Evolutionary conservation across 2,329 filamentous ascomycete genomes (phyloP).

Genomic region (Sporothrix euskadiensis): DNA sequence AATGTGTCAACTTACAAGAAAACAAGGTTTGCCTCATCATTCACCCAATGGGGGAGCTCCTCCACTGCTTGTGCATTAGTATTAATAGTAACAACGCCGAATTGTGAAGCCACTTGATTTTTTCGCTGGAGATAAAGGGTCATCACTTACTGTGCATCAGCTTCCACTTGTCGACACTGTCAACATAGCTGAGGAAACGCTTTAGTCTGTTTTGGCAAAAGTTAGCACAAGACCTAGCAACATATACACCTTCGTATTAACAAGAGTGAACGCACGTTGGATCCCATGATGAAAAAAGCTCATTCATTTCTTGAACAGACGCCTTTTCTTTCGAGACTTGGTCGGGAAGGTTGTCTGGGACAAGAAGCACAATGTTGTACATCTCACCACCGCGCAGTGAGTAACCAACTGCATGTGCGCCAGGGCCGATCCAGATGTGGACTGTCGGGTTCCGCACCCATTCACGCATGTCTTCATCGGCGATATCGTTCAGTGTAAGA

Average conservation of each 20-base stretch:
- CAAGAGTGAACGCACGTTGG: conserved; percentile 23
- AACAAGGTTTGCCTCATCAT: not conserved
- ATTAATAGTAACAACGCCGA: not conserved
- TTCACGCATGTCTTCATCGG: conserved; percentile 34
- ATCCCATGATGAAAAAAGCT: conserved; percentile 42
- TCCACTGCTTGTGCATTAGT: not conserved
- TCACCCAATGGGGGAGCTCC: not conserved
- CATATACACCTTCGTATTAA: not conserved
- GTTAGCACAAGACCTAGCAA: not conserved
- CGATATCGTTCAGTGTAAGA: conserved; percentile 35
- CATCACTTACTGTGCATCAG: not conserved
- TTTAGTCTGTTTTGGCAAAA: not conserved
- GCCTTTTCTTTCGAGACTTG: conserved; percentile 35
- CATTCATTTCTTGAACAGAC: conserved; percentile 38
- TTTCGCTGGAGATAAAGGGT: not conserved
- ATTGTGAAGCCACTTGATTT: too few species aligned
- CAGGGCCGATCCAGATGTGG: conserved; percentile 39
- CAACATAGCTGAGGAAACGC: not conserved
- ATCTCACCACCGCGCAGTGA: conserved; percentile 37
- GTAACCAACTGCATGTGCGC: conserved; percentile 39
- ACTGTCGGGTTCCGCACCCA: conserved; percentile 36
- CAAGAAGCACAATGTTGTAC: conserved; percentile 39
- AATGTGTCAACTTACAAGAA: not conserved
- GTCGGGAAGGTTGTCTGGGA: conserved; percentile 27
- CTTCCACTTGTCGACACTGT: not conserved